A percentile compares a stretch with the other conserved stretches of the same genome.
Evolutionary conservation across 108 stramenopile genomes (phyloP).

Genomic region (Skeletonema costatum): DNA sequence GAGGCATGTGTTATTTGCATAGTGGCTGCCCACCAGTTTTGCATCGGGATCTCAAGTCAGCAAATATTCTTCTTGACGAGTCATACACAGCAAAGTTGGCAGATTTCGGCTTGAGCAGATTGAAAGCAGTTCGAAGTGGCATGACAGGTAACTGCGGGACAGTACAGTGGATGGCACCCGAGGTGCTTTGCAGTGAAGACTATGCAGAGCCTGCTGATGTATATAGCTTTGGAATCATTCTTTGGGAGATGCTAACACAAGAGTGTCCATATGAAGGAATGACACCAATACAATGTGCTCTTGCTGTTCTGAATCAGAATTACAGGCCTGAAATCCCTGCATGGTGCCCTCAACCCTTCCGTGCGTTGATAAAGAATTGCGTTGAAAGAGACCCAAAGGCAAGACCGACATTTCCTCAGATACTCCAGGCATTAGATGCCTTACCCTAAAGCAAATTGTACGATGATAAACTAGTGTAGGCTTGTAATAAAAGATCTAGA

Average conservation of each 20-base stretch:
- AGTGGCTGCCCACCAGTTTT: slow-evolving; percentile 87
- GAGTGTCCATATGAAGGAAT: slow-evolving; percentile 92
- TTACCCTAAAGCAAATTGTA: slow-evolving; percentile 39
- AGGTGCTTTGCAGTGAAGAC: slow-evolving; percentile 74
- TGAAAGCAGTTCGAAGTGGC: slow-evolving; percentile 80
- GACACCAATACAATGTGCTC: slow-evolving; percentile 87
- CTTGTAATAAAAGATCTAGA: not conserved
- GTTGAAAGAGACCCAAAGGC: slow-evolving; percentile 66
- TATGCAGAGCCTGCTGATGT: slow-evolving; percentile 91
- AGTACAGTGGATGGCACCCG: slow-evolving; percentile 96
- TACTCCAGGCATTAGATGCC: slow-evolving; percentile 68
- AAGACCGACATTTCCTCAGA: slow-evolving; percentile 77
- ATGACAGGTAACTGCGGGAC: slow-evolving; percentile 96
- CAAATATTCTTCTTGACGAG: slow-evolving; percentile 90
- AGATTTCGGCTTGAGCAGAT: slow-evolving; percentile 92
- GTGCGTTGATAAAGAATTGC: slow-evolving; percentile 74
- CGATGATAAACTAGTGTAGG: not conserved
- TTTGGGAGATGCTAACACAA: slow-evolving; percentile 83
- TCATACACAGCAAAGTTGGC: slow-evolving; percentile 91
- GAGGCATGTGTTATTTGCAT: slow-evolving; percentile 96
- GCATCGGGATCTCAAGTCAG: slow-evolving; percentile 93
- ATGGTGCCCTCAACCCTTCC: slow-evolving; percentile 82
- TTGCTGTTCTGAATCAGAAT: slow-evolving; percentile 86
- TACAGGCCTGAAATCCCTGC: slow-evolving; percentile 76
- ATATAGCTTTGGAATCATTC: slow-evolving; percentile 81